Evolutionary conservation across 345 rosid species (phyloP).

Genomic region (Clausena lansium): DNA sequence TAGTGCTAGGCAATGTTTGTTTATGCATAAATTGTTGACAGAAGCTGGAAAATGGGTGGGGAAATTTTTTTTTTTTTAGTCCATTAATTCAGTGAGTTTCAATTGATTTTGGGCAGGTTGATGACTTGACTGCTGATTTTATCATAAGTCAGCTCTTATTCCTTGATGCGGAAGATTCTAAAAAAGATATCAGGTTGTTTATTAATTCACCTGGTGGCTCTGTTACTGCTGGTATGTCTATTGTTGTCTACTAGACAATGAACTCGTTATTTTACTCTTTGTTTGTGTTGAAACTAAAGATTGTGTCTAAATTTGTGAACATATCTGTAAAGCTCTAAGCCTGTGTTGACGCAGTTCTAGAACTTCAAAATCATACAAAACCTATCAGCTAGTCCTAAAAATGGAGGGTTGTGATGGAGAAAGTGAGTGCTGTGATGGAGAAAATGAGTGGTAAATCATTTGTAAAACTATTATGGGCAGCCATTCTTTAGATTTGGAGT

Average conservation of each 20-base stretch:
- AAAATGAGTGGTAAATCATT: not conserved
- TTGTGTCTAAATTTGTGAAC: not conserved
- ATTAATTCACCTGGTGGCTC: conserved; percentile 97
- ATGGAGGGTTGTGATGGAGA: not conserved
- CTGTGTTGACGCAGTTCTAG: not conserved
- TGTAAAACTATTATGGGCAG: not conserved
- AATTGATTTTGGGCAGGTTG: conserved; percentile 52
- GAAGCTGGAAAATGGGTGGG: not conserved
- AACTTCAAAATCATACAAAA: not conserved
- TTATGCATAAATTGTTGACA: not conserved
- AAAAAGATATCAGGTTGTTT: conserved; percentile 72
- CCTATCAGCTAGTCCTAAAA: not conserved
- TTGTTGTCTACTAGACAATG: not conserved
- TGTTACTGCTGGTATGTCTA: conserved; percentile 68
- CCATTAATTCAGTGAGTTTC: not conserved
- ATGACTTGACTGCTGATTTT: conserved; percentile 84
- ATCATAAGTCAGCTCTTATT: conserved; percentile 84
- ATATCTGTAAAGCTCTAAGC: not conserved
- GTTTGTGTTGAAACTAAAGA: not conserved
- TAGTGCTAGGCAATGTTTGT: not conserved
- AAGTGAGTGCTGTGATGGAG: not conserved
- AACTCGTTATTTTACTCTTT: not conserved
- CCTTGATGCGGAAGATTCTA: conserved; percentile 81
- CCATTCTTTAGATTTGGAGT: not conserved
- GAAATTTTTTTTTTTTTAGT: not conserved